These are phyloP conservation scores for Ceratocystis eucalypticola DNA, from an alignment of 2,329 filamentous ascomycete species.

Conservation along the genomic window DNA sequence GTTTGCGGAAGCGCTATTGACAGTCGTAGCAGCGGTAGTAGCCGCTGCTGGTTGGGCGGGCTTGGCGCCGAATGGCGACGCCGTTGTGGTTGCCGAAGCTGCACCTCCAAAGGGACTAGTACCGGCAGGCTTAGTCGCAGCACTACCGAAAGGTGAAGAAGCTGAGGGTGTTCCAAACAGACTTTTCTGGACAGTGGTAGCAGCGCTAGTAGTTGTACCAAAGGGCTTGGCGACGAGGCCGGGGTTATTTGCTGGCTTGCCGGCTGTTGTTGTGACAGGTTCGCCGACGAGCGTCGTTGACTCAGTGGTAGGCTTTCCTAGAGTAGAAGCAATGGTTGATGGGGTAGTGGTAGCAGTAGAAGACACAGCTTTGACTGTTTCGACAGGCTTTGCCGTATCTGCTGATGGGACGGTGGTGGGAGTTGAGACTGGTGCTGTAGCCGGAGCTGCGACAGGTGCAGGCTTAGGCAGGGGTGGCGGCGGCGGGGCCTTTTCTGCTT, in stretches of 20 bases:
- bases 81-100: slow-evolving; percentile 1
- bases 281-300: neutral
- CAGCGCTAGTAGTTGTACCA: neutral
- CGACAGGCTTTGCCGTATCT: neutral
- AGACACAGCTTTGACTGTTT: neutral
- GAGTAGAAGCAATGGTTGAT: neutral
- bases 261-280: neutral
- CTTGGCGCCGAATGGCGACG: neutral
- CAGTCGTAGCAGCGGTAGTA: neutral
- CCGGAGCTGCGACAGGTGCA: slow-evolving; percentile 14
- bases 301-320: neutral
- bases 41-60: slow-evolving; percentile 1
- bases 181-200: neutral
- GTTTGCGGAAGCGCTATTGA: neutral
- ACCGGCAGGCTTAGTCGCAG: neutral
- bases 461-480: slow-evolving; percentile 29
- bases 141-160: neutral
- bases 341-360: neutral
- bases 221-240: neutral
- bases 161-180: slow-evolving; percentile 5
- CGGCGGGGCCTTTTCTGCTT: slow-evolving; percentile 33
- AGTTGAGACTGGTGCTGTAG: neutral
- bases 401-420: neutral
- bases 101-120: neutral
- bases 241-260: neutral